Percentiles rank a stretch among this genome's conserved stretches.
Evolutionary conservation across 306 rosid species (phyloP).

Genomic region (Vicia villosa): DNA sequence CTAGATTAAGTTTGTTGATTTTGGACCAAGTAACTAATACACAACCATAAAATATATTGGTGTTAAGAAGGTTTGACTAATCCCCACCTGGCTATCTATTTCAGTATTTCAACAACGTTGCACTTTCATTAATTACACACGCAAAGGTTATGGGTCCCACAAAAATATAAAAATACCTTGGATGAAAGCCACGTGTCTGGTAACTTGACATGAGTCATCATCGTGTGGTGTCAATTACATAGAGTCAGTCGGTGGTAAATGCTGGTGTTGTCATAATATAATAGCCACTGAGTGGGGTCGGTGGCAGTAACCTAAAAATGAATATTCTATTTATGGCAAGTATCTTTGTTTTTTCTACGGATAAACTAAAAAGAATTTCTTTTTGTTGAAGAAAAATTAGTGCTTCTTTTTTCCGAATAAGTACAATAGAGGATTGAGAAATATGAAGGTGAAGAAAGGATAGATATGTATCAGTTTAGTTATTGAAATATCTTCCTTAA

Average conservation of each 20-base stretch:
- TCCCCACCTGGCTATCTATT: slow-evolving; percentile 18
- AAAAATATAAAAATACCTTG: background rate
- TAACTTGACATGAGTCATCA: background rate
- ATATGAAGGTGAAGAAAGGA: too few relatives aligned
- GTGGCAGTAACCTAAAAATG: slow-evolving; percentile 35
- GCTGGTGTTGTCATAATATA: background rate
- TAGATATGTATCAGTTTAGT: too few relatives aligned
- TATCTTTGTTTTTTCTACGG: too few relatives aligned
- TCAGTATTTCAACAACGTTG: too few relatives aligned
- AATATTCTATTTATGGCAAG: background rate
- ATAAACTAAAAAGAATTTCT: background rate
- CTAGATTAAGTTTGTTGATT: background rate
- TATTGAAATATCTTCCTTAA: too few relatives aligned
- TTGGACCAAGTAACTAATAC: slow-evolving; percentile 33
- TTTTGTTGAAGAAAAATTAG: background rate
- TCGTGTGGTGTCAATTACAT: slow-evolving; percentile 5
- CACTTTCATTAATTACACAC: slow-evolving; percentile 15
- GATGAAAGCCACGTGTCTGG: slow-evolving; percentile 32
- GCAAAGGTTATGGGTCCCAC: slow-evolving; percentile 34
- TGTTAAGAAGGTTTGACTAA: background rate
- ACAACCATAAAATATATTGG: background rate
- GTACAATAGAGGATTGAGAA: too few relatives aligned
- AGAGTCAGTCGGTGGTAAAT: slow-evolving; percentile 30
- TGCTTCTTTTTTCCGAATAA: too few relatives aligned
- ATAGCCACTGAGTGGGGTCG: slow-evolving; percentile 11